Base-by-base conservation (phyloP, 257 asterid species). In the Cinchona pubescens region DNA sequence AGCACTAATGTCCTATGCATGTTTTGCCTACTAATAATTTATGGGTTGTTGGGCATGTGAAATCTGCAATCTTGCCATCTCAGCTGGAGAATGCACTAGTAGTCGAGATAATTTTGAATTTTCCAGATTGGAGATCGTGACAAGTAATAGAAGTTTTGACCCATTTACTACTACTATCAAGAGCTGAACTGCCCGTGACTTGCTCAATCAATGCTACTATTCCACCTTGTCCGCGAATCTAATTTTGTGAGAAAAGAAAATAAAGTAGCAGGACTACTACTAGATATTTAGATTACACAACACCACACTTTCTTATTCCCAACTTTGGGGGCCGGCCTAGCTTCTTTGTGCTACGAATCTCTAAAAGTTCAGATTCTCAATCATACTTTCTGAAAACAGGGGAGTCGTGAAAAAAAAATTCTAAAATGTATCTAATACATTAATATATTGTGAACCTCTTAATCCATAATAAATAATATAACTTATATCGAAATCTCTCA, bases 31-130 rank as follows among this genome's bases (percentile, higher is more conserved):
- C n/a, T n/a, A n/a, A 45, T 46, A 30, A 62, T n/a, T 48, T 76
- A 19, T 29, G 71, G 62, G 56, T 70, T 30, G 73, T 38, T 51
- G 27, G 61, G 77, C 77, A 78, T 30, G 81, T 78, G 81, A 64
- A 30, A 45, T 34, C 69, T 38, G 76, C 62, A 64, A 72, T 51
- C 58, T 71, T 65, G 72, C 23, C 48, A 72, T 60, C 60, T 40
- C 62, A 72, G 38, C 1, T 32, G 72, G 43, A 40, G 72, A 71
- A 40, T 68, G 73, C 74, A 63, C 53, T 55, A 72, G 40, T 51
- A 37, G 45, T 35, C 61, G 37, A 25, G 43, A 48, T 38, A 71
- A 27, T 63, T 64, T 69, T 37, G 67, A 78, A 37, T 45, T 40
- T 46, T 66, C 68, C 42, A 56, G 64, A 25, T 58, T 27, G n/a